Base-by-base conservation (phyloP, 2,329 filamentous ascomycete species). In the Niveomyces coronatus region DNA sequence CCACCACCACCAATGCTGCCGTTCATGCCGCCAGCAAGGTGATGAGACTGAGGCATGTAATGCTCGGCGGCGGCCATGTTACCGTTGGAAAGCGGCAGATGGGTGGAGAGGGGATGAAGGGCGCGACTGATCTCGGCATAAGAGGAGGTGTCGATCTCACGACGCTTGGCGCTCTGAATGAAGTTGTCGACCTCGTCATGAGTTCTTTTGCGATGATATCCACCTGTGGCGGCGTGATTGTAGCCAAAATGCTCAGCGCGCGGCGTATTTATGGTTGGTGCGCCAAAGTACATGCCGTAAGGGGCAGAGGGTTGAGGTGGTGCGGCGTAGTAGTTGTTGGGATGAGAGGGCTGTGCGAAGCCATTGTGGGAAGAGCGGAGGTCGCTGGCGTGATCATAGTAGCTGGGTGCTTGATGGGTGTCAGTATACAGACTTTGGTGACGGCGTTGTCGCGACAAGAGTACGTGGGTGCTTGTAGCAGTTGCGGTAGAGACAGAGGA, bases 101-200 rank as follows among this genome's bases (percentile, higher is more conserved):
- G 70, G 37, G 77, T 76, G 55, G 91, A 85, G 10, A 94, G 72
- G 45, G 84, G 82, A 57, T 89, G 75, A 43, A 98, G 73, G 45
- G 88, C 82, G 56, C 91, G 85, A 49, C 87, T 87, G 47, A 98
- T 87, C 54, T 93, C 85, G 41, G 82, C 74, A 61, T 95, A 96
- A n/a, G 83, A 91, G 38, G 73, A 73, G 3, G 88, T 84, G 56
- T 96, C 86, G 48, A 96, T 83, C 51, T 87, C 79, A 53, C 87
- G 83, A 52, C 88, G 85, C 71, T 95, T 96, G 49, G 87, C 79
- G 56, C 85, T 86, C 48, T 84, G 85, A 49, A 96, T 94, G 65
- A 96, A 94, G 57, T 94, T 86, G 55, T 94, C 89, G 43, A 95
- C 68, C 42, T 85, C 83, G 53, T 95, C 87, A 49, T 82, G 85